Base-by-base conservation (phyloP, 1,284 basidiomycete genomes). In the Mycosarcoma maydis region DNA sequence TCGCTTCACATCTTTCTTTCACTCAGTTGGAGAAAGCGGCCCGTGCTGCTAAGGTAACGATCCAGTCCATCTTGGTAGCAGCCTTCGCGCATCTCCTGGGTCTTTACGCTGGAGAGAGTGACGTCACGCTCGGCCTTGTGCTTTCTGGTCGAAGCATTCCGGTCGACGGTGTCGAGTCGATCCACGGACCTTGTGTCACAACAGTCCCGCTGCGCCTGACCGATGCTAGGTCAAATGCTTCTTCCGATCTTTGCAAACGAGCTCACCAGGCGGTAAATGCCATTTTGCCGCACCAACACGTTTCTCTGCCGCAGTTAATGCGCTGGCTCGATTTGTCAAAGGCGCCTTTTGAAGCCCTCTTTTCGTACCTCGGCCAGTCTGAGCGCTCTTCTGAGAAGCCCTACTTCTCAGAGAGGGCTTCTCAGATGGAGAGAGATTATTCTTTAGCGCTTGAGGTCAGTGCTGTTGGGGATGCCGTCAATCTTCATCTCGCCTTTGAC, bases 181-280 rank as follows among this genome's bases (percentile, higher is more conserved):
- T 77, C 9, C 78, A 79, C 32, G 78, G 78, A 16, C 78, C 78
- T 17, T 75, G 73, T 38, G 60, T 77, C 14, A 77, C 75, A 3
- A 77, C 76, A 10, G 72, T 78, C 19, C 78, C 78, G 3, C 69
- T 80, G 40, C 62, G 73, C 6, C 41, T 62, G 48, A 24, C 30
- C 11, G 52, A 60, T 3, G 36, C 51, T 2, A 19, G 58, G 11
- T 42, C 40, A 2, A 10, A 26, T 8, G 33, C 33, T 16, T 34
- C 42, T 3, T 17, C 38, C 0, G 55, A 51, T n/a, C 47, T 57
- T 11, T 44, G 45, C 41, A 38, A n/a, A 11, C 50, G 48, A 24
- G 48, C 50, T 13, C 57, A 61, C 24, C 52, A 43, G 17, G 40
- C 46, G 0, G 54, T 73, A 47, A 58, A 62, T 19, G 57, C 55